phyloP scores from a whole-genome alignment of 1,284 basidiomycete species.

The Fomitopsis palustris region DNA sequence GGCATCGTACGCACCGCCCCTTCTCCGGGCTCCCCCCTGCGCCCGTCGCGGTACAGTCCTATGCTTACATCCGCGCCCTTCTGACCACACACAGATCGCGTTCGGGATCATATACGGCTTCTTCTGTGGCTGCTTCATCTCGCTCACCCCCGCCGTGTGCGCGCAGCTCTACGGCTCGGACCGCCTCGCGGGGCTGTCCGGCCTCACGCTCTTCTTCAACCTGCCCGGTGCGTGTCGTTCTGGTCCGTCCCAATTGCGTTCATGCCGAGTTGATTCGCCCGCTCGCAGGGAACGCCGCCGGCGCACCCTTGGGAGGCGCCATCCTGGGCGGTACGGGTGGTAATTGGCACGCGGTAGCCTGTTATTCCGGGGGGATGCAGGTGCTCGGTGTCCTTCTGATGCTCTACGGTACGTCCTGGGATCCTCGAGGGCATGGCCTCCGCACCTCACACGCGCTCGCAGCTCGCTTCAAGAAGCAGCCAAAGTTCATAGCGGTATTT shows the following conservation, averaged over 20 bases:
- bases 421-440: background rate
- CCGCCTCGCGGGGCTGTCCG: constrained; percentile 23
- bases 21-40: background rate
- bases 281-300: constrained; percentile 19
- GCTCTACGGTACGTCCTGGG: constrained; percentile 19
- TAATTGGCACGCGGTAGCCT: constrained; percentile 21
- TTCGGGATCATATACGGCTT: constrained; percentile 26
- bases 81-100: constrained; percentile 14
- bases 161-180: constrained; percentile 21
- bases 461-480: constrained; percentile 16
- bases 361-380: constrained; percentile 23
- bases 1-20: constrained; percentile 20
- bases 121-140: constrained; percentile 25
- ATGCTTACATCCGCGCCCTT: constrained; percentile 1
- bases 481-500: constrained; percentile 4
- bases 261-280: background rate
- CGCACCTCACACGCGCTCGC: background rate
- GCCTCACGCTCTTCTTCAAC: constrained; percentile 24
- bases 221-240: constrained; percentile 18
- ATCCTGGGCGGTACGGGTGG: constrained; percentile 19
- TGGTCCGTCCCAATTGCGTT: background rate
- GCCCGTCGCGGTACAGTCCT: background rate
- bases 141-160: constrained; percentile 22
- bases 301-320: constrained; percentile 23
- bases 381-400: constrained; percentile 19